These are phyloP conservation scores for Colletotrichum godetiae DNA, from an alignment of 2,329 filamentous ascomycete genomes.

Conservation along the genomic window DNA sequence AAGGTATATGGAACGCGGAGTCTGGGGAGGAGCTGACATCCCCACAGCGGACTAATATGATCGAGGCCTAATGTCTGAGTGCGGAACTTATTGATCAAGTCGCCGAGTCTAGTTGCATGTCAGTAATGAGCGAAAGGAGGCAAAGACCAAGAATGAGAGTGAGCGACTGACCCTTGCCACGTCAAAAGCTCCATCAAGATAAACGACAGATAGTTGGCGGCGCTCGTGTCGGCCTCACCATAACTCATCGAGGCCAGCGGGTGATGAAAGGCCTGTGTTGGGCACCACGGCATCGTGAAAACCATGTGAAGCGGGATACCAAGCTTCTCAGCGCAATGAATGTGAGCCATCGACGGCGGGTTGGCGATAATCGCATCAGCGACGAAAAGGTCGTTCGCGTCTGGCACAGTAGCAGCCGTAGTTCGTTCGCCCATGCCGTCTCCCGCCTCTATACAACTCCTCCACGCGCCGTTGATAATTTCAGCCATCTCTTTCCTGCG, in stretches of 20 bases:
- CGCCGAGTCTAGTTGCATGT: conserved; percentile 62
- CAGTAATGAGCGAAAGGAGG: background rate
- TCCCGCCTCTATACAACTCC: conserved; percentile 50
- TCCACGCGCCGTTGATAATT: conserved; percentile 51
- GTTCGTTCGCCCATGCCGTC: conserved; percentile 43
- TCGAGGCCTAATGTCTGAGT: conserved; percentile 71
- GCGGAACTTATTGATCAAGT: conserved; percentile 78
- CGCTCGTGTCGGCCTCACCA: conserved; percentile 68
- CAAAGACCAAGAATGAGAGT: background rate
- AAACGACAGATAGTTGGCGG: conserved; percentile 76
- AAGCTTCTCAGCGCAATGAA: conserved; percentile 62
- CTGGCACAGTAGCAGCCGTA: conserved; percentile 41
- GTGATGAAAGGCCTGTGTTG: conserved; percentile 76
- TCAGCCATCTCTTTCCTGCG: conserved; percentile 49
- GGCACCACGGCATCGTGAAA: conserved; percentile 77
- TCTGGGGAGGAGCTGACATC: conserved; percentile 71
- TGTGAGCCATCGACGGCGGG: conserved; percentile 62
- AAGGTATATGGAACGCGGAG: conserved; percentile 76
- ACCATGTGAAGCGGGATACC: conserved; percentile 62
- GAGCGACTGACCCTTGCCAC: conserved; percentile 70
- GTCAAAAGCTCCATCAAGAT: conserved; percentile 78
- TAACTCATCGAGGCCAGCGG: conserved; percentile 71
- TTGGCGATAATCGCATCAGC: conserved; percentile 67
- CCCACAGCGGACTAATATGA: conserved; percentile 73
- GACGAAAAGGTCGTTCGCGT: conserved; percentile 55